Evolutionary conservation across 1,284 basidiomycete genomes (phyloP), one percentile per base, ranked within the genome.

Genomic region (Boletus coffeatus): DNA sequence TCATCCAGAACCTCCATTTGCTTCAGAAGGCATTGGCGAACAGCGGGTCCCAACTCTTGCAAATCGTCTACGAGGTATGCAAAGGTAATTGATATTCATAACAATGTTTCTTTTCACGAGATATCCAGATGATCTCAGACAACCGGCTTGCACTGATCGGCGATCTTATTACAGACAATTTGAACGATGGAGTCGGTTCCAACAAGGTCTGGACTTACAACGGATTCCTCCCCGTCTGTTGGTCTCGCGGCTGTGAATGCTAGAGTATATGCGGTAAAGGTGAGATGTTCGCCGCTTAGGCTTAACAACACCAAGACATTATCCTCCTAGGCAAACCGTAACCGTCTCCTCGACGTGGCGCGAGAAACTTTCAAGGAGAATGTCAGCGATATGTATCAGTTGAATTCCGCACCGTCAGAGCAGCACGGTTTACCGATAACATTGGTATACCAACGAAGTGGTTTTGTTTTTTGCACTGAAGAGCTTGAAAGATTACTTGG

Each of bases 301-400:
- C 11, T 61, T 5, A 5, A 29, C 0, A 25, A 48, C 46, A 11
- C 14, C 5, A 4, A 10, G 6, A 34, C 14, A 37, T 57, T 16
- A 13, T 53, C 34, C 18, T 48, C 60, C 39, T 53, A 89, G 86
- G 89, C 91, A 2, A 89, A 91, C 64, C 84, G 82, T 68, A 92
- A 94, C 67, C 85, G 86, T 21, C 80, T 96, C 10, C 85, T 98
- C 11, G 95, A 98, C 67, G 92, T 98, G 4, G 96, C 95, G 1
- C 84, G 96, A 8, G 90, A 93, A 71, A 96, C 95, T 0, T 94
- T 90, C 77, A 92, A 90, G 69, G 95, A 97, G 73, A 96, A 96
- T 67, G 81, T 94, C n/a, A 83, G 85, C 3, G 94, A 97, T 69
- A 93, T 96, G 57, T 85, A 87, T 65, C 81, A 86, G 58, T 78